These are phyloP conservation scores for Pelargonium citronellum DNA, from an alignment of 441 rosid genomes.

Conservation along the genomic window DNA sequence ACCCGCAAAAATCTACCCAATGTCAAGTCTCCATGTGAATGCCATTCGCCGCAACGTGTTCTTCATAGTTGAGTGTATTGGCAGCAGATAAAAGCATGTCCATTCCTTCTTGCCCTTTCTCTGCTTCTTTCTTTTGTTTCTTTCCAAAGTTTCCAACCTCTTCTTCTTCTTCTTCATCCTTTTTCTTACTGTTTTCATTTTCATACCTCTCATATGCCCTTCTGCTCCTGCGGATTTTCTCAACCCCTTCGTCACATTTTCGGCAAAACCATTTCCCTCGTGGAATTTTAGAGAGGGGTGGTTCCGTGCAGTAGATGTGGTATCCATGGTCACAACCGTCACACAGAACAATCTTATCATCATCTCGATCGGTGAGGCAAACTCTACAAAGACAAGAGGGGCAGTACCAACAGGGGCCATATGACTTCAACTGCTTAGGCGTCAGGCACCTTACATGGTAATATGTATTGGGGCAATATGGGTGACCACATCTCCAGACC, in stretches of 20 bases:
- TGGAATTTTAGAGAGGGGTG: slow-evolving; percentile 50
- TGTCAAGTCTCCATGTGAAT: slow-evolving; percentile 22
- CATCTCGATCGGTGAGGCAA: slow-evolving; percentile 70
- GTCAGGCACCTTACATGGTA: slow-evolving; percentile 81
- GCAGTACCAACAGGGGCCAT: slow-evolving; percentile 75
- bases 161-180: slow-evolving; percentile 20
- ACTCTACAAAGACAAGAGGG: slow-evolving; percentile 85
- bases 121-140: slow-evolving; percentile 27
- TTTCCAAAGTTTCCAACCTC: slow-evolving; percentile 5
- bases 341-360: slow-evolving; percentile 67
- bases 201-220: slow-evolving; percentile 37
- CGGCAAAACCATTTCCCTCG: slow-evolving; percentile 75
- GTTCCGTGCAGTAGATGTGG: slow-evolving; percentile 77
- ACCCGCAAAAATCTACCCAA: background rate
- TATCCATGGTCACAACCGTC: slow-evolving; percentile 90
- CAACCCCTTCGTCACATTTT: slow-evolving; percentile 52
- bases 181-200: slow-evolving; percentile 24
- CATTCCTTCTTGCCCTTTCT: slow-evolving; percentile 54
- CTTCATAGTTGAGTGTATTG: slow-evolving; percentile 45
- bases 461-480: slow-evolving; percentile 52
- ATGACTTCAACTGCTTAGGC: slow-evolving; percentile 42
- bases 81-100: slow-evolving; percentile 78
- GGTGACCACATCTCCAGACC: slow-evolving; percentile 54
- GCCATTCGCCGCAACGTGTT: slow-evolving; percentile 25
- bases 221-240: slow-evolving; percentile 44